Base-by-base conservation (phyloP, 352 stramenopile genomes). In the Globisporangium uncinulatum region DNA sequence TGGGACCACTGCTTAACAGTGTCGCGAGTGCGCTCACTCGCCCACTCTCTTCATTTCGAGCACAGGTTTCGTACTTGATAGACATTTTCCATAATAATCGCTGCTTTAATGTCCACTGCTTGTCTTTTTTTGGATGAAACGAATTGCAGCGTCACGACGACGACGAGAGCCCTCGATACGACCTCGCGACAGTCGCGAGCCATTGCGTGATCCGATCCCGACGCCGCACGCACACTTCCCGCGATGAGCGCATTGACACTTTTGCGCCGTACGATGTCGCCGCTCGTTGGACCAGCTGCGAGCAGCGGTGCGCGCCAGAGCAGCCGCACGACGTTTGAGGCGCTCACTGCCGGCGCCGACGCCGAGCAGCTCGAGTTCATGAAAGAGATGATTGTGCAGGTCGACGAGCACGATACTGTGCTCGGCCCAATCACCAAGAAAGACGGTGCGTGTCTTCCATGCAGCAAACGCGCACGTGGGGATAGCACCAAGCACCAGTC, bases 351-450 rank as follows among this genome's bases (percentile, higher is more conserved):
- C 4, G 71, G 67, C 21, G 80, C 83, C 13, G 87, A 97, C 57
- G 57, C 63, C 8, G 77, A 87, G 52, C 89, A 97, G 69, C 67
- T 94, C 56, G 54, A 86, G 71, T 87, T 96, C 59, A 96, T 97
- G 89, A 81, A 96, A 64, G 89, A 97, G 66, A 78, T 84, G 67
- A 76, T 92, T 62, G 93, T 97, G 65, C 71, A 96, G 49, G 89
- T 97, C 36, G 82, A 97, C 61, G 74, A 89, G 53, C 56, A 75
- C 41, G 89, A 97, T 68, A 63, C 75, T 17, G 78, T 93, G n/a
- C 31, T 94, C 20, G 87, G 87, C 1, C 79, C 75, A 0, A 87
- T 89, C 61, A 85, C 78, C 66, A 97, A 97, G 81, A 95, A 95
- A 66, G 82, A 96, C 55, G 62, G 66, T 77, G 56, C 20, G 59